phyloP scores from a whole-genome alignment of 1,139 yeast genomes.

The Sugiyamaella neomexicana region DNA sequence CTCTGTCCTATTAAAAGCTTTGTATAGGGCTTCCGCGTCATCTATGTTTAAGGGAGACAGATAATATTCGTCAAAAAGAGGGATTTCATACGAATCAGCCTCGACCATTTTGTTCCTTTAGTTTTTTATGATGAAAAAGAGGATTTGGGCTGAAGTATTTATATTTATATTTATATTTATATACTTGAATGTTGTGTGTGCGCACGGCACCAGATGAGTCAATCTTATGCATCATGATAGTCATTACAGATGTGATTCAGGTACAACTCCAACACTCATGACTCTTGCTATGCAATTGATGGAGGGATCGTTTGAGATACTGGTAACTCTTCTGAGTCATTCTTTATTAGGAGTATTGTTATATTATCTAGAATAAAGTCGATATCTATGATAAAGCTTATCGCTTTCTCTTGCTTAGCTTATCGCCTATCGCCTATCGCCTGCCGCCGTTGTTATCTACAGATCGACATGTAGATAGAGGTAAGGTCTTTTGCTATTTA shows the following conservation, averaged over 20 bases:
- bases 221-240: neutral
- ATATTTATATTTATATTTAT: no score
- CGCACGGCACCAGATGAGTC: slow-evolving; percentile 11
- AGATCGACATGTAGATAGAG: neutral
- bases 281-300: no score
- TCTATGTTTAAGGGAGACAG: slow-evolving; percentile 15
- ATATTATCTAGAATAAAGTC: neutral
- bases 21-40: slow-evolving; percentile 19
- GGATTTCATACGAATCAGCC: neutral
- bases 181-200: no score
- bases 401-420: neutral
- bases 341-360: neutral
- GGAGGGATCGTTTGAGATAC: no score
- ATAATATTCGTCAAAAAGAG: slow-evolving; percentile 18
- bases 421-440: neutral
- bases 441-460: neutral
- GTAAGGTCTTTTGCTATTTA: neutral
- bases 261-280: no score
- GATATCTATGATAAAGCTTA: no score
- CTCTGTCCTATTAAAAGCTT: slow-evolving; percentile 23
- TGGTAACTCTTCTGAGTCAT: no score
- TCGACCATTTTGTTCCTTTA: neutral
- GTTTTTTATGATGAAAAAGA: neutral
- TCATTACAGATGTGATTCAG: no score
- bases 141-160: no score